Percentiles rank a stretch among this genome's conserved stretches.
These are phyloP conservation scores for Flaveria trinervia DNA, from an alignment of 129 eudicot species.

Conservation along the genomic window DNA sequence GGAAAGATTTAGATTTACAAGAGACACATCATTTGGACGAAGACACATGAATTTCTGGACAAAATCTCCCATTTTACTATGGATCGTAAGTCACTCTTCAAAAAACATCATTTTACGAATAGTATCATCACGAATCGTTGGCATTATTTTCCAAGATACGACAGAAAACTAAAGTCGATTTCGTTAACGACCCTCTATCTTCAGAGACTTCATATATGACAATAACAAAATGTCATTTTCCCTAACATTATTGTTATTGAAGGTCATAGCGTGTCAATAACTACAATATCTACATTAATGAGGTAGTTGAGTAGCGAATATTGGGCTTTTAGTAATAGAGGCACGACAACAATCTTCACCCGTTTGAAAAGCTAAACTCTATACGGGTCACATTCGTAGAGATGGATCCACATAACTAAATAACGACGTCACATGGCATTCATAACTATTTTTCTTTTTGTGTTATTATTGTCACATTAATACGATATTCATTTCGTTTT, in stretches of 20 bases:
- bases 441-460: no score
- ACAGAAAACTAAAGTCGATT: background rate
- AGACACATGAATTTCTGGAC: conserved; percentile 66
- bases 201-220: background rate
- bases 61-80: conserved; percentile 47
- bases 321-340: background rate
- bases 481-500: background rate
- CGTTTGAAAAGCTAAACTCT: background rate
- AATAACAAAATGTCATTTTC: background rate
- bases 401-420: no score
- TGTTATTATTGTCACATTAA: no score
- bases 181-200: conserved; percentile 14
- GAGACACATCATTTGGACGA: conserved; percentile 63
- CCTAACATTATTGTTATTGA: background rate
- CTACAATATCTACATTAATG: background rate
- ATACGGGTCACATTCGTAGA: background rate
- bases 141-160: background rate
- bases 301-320: background rate
- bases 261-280: conserved; percentile 1
- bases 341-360: background rate
- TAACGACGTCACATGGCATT: no score
- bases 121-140: background rate
- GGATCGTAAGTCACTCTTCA: conserved; percentile 48
- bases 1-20: conserved; percentile 58
- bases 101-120: background rate